Base-by-base conservation (phyloP, 2,329 filamentous ascomycete genomes). In the Lecanicillium sp. region DNA sequence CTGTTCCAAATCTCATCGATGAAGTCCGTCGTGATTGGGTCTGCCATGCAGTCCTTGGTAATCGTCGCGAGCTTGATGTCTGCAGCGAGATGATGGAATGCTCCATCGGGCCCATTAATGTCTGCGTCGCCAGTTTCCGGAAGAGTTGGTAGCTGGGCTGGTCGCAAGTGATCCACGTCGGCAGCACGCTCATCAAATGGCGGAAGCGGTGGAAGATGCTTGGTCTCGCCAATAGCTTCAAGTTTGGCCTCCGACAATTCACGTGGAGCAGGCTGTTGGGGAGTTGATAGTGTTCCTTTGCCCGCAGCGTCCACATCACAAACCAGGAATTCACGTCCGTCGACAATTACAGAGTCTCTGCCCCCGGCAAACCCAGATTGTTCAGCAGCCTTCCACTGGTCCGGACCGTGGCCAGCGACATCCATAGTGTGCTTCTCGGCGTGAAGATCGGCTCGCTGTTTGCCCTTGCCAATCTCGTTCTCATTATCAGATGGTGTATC, bases 41-140 rank as follows among this genome's bases (percentile, higher is more conserved):
- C 93, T 14, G 77, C 79, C 90, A 98, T 98, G 67, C 91, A 97
- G 62, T 97, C 87, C 57, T 90, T 87, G 53, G 88, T 82, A 21
- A 98, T 79, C 27, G 79, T 71, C 0, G 89, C 87, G 17, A 77
- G 78, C 50, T 79, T 79, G 58, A 97, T 83, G 49, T 93, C 87
- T 8, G 82, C 70, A 41, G 78, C 70, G 54, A 80, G 64, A 8
- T 74, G 73, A 65, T 81, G 76, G 45, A 78, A 67, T 19, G 62
- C 56, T 20, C 67, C 66, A 21, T 81, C 73, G 17, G 87, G 86
- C 0, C 86, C 87, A 26, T 86, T 85, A 59, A 89, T 91, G 59
- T 95, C 90, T 5, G 83, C 86, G 58, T 95, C 90, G 56, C 90
- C 88, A 12, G 74, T 71, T 3, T 77, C 60, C 4, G 87, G 87